These are phyloP conservation scores for Rhynchosporium agropyri DNA, from an alignment of 2,329 filamentous ascomycete species.

Conservation along the genomic window DNA sequence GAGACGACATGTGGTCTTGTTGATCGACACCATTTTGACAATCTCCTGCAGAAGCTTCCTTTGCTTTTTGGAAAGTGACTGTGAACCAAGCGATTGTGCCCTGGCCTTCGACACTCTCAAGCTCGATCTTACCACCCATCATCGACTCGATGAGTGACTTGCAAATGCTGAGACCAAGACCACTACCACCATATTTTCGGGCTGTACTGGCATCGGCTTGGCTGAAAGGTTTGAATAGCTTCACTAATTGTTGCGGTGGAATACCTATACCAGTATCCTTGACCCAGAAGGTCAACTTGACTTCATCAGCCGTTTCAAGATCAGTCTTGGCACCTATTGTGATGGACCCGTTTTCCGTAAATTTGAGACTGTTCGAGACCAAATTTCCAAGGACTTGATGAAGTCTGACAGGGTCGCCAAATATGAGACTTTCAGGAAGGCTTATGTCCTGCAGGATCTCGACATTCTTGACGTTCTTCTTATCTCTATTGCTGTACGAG, in stretches of 20 bases:
- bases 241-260: slow-evolving; percentile 76
- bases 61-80: slow-evolving; percentile 82
- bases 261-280: slow-evolving; percentile 92
- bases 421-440: slow-evolving; percentile 67
- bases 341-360: slow-evolving; percentile 83
- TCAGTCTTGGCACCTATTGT: slow-evolving; percentile 79
- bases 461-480: slow-evolving; percentile 64
- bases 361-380: slow-evolving; percentile 91
- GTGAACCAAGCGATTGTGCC: slow-evolving; percentile 79
- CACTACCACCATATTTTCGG: slow-evolving; percentile 88
- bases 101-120: slow-evolving; percentile 73
- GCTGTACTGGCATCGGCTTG: slow-evolving; percentile 91
- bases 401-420: slow-evolving; percentile 67
- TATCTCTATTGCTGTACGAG: slow-evolving; percentile 66
- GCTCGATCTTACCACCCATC: slow-evolving; percentile 81
- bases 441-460: slow-evolving; percentile 71
- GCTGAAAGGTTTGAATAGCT: slow-evolving; percentile 89
- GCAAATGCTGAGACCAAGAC: slow-evolving; percentile 89
- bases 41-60: slow-evolving; percentile 61
- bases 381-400: slow-evolving; percentile 78
- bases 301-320: slow-evolving; percentile 67
- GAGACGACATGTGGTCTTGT: slow-evolving; percentile 44
- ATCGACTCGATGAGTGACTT: slow-evolving; percentile 92
- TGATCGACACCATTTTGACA: slow-evolving; percentile 45
- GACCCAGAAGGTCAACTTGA: slow-evolving; percentile 82